phyloP scores from a whole-genome alignment of 2,329 filamentous ascomycete genomes.

The Ophiostoma sp. region DNA sequence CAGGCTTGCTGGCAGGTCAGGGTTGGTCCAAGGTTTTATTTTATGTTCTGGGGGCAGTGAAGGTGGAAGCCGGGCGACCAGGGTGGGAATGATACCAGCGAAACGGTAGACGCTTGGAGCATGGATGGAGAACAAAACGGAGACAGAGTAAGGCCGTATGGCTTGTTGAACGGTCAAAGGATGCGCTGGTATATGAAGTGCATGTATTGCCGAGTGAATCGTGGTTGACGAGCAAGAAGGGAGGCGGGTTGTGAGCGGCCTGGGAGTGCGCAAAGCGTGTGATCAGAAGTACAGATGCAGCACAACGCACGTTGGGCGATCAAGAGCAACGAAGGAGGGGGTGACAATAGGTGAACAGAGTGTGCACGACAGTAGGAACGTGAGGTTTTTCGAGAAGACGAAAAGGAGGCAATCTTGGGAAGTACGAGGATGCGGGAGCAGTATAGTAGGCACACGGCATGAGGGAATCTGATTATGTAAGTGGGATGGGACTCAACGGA shows the following conservation, averaged over 20 bases:
- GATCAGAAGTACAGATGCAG: not conserved
- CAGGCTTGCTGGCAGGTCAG: not conserved
- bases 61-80: not conserved
- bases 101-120: not conserved
- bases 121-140: not conserved
- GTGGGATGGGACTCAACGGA: not conserved
- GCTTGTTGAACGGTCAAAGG: not conserved
- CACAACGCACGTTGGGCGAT: not conserved
- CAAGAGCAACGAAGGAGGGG: not conserved
- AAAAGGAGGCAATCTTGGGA: constrained; percentile 5
- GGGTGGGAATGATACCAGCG: not conserved
- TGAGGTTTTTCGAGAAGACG: not conserved
- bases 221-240: not conserved
- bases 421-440: constrained; percentile 6
- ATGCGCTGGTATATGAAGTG: not conserved
- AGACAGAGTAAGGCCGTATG: not conserved
- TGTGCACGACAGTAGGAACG: not conserved
- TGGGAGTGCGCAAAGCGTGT: constrained; percentile 7
- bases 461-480: not conserved
- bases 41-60: too few species aligned
- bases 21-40: not conserved
- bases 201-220: not conserved
- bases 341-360: not conserved
- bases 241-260: not conserved
- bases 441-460: not conserved